Evolutionary conservation across 495 filamentous ascomycete genomes (phyloP).

Genomic region (Hypoxylon intermedium): DNA sequence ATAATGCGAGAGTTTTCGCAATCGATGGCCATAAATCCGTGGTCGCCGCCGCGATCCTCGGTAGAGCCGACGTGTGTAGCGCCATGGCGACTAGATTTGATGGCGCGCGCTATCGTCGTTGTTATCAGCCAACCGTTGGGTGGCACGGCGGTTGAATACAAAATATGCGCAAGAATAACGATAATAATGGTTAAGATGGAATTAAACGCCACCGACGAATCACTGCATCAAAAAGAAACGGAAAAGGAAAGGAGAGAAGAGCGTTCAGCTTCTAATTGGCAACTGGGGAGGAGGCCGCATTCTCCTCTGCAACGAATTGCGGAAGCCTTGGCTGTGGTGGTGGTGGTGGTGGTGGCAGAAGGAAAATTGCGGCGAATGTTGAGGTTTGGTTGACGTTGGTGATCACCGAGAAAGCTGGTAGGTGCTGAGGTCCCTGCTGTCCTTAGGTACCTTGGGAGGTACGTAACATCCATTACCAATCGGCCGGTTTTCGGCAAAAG

Average conservation of each 20-base stretch:
- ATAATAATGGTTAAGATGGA: neutral
- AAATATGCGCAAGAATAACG: slow-evolving; percentile 19
- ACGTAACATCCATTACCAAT: too few relatives aligned
- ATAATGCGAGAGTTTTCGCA: slow-evolving; percentile 52
- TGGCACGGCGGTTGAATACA: neutral
- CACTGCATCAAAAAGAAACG: neutral
- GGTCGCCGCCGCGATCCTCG: slow-evolving; percentile 59
- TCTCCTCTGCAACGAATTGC: slow-evolving; percentile 24
- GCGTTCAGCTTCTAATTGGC: slow-evolving; percentile 32
- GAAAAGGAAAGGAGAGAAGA: slow-evolving; percentile 20
- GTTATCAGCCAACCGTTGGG: slow-evolving; percentile 12
- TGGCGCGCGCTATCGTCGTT: slow-evolving; percentile 2
- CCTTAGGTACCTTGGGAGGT: too few relatives aligned
- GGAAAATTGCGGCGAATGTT: slow-evolving; percentile 32
- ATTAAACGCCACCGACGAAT: slow-evolving; percentile 11
- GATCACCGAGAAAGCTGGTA: too few relatives aligned
- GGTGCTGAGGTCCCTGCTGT: slow-evolving; percentile 7
- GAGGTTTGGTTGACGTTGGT: slow-evolving; percentile 16
- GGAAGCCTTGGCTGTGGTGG: neutral
- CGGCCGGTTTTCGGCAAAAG: slow-evolving; percentile 36
- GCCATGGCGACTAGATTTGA: slow-evolving; percentile 36
- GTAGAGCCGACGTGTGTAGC: slow-evolving; percentile 41
- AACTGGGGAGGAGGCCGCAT: slow-evolving; percentile 30
- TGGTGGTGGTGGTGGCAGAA: neutral
- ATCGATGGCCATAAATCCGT: slow-evolving; percentile 64